These are phyloP conservation scores for Venturia asperata DNA, from an alignment of 2,329 filamentous ascomycete species.

Conservation along the genomic window DNA sequence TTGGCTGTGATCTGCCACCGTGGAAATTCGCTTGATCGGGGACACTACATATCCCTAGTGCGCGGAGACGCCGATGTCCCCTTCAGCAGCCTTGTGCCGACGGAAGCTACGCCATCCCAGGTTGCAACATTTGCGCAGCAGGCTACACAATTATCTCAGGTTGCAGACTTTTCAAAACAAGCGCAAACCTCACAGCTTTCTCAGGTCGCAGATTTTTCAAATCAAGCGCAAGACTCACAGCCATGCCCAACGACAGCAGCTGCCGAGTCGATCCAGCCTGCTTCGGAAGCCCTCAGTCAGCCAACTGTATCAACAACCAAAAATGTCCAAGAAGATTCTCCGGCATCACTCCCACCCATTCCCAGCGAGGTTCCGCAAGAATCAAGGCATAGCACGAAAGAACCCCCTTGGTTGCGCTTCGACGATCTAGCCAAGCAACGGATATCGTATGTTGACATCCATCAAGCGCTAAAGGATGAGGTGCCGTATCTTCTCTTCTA, in stretches of 20 bases:
- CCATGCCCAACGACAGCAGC: background rate
- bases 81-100: slow-evolving; percentile 31
- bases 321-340: background rate
- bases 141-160: background rate
- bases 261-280: background rate
- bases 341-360: background rate
- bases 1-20: slow-evolving; percentile 91
- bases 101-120: slow-evolving; percentile 26
- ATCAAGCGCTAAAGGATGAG: slow-evolving; percentile 70
- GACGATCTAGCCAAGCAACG: slow-evolving; percentile 75
- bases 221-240: background rate
- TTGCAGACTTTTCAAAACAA: background rate
- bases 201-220: slow-evolving; percentile 21
- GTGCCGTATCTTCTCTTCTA: slow-evolving; percentile 95
- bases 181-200: slow-evolving; percentile 17
- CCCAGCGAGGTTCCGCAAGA: slow-evolving; percentile 48
- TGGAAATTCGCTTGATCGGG: slow-evolving; percentile 75
- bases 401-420: slow-evolving; percentile 68
- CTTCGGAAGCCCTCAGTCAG: slow-evolving; percentile 23
- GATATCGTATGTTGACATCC: slow-evolving; percentile 70
- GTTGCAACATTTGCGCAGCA: slow-evolving; percentile 16
- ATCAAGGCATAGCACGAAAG: slow-evolving; percentile 50
- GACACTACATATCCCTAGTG: slow-evolving; percentile 84
- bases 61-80: slow-evolving; percentile 49
- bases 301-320: background rate